phyloP scores from a whole-genome alignment of 2,329 filamentous ascomycete genomes.

The Aspergillus hiratsukae region DNA sequence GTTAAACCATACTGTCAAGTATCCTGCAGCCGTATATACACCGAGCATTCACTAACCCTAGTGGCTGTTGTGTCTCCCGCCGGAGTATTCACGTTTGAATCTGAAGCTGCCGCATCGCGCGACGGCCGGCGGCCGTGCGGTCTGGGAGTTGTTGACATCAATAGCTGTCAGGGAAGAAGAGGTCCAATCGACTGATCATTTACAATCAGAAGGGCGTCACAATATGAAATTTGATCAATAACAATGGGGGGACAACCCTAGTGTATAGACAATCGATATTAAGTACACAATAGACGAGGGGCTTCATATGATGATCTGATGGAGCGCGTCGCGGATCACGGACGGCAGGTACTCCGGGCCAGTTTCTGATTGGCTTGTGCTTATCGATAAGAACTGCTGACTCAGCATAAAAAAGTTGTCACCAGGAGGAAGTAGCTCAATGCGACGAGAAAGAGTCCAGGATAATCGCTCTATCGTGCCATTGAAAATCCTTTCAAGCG shows the following conservation, averaged over 20 bases:
- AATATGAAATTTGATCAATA: neutral
- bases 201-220: neutral
- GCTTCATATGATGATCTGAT: constrained; percentile 1
- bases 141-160: constrained; percentile 29
- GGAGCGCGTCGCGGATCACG: constrained; percentile 17
- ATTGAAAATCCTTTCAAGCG: neutral
- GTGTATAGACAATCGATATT: neutral
- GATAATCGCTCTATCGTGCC: neutral
- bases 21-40: neutral
- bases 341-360: constrained; percentile 8
- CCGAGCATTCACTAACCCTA: constrained; percentile 13
- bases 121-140: constrained; percentile 24
- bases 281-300: neutral
- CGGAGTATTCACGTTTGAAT: constrained; percentile 17
- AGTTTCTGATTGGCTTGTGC: constrained; percentile 14
- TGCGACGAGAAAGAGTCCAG: neutral
- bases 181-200: neutral
- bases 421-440: neutral
- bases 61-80: constrained; percentile 27
- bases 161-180: neutral
- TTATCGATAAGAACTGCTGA: constrained; percentile 34
- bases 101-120: constrained; percentile 17
- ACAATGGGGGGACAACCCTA: neutral
- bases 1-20: neutral
- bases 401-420: constrained; percentile 20